Evolutionary conservation across 1,139 yeast species (phyloP), one percentile per base, ranked within the genome.

Genomic region (Pneumocystis wakefieldiae): DNA sequence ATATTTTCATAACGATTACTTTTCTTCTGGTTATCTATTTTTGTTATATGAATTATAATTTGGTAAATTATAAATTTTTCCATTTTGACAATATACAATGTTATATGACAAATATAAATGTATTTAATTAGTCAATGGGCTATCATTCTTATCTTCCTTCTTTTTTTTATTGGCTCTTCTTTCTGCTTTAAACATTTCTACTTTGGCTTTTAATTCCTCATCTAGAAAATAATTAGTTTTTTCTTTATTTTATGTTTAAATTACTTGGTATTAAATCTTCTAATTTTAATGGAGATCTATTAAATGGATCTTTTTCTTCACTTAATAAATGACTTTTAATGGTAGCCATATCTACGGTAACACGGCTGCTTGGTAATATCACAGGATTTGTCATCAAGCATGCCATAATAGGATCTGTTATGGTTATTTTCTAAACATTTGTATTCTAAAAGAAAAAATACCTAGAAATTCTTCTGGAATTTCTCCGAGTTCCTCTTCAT

Each of bases 371-470:
- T 5, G 99, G 99, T 70, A 94, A 79, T 32, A 82, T 85, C 3
- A 94, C 98, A 0, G 99, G 99, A 72, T 94, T 95, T 69, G 84
- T 87, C 98, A 94, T 94, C 59, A 94, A 73, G 0, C 96, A 87
- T 73, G 80, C 91, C 97, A 94, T 91, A 69, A 94, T 81, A 10
- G 99, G 98, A 76, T 94, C 99, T 48, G 15, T 24, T 24, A 48
- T 24, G 12, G 32, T 48, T 48, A 48, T 48, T 48, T 48, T 48
- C 35, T n/a, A 12, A 19, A 48, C 3, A 24, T 12, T 12, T 15
- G n/a, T 8, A 8, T 19, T 48, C 28, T 24, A 24, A 48, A 48
- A 32, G 35, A 32, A 29, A 48, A 48, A 24, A 24, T 24, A 48
- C 55, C 55, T 71, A 94, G 80, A 72, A 85, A 92, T 73, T 94